Percentiles rank a stretch among this genome's conserved stretches.
Conservation (phyloP, 768 basidiomycete genomes). For the Rhizopogon vinicolor region DNA sequence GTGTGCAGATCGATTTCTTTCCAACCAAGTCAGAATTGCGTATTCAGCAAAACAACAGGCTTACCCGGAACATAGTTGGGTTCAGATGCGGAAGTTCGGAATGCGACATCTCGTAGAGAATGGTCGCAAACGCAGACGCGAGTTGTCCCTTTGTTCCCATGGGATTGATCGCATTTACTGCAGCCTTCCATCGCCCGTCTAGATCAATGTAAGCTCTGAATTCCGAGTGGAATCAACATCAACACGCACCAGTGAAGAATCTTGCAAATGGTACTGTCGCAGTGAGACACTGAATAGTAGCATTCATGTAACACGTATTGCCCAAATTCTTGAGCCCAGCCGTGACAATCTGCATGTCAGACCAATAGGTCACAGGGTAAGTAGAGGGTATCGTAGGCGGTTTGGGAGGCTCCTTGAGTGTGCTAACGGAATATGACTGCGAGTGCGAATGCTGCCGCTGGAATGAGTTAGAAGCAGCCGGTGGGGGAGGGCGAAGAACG, state of each 20-base stretch:
- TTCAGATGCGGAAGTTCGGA: slow-evolving; percentile 79
- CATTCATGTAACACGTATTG: slow-evolving; percentile 99
- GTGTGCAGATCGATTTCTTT: slow-evolving; percentile 55
- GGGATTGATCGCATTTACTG: slow-evolving; percentile 81
- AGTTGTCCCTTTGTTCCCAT: slow-evolving; percentile 85
- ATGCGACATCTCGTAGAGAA: slow-evolving; percentile 85
- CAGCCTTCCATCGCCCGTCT: slow-evolving; percentile 80
- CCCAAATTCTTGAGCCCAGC: slow-evolving; percentile 91
- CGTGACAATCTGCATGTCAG: slow-evolving; percentile 71
- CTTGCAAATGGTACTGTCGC: slow-evolving; percentile 91
- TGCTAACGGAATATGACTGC: slow-evolving; percentile 30
- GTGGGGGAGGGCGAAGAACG: slow-evolving; percentile 74
- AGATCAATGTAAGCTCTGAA: background rate
- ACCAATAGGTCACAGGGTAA: slow-evolving; percentile 84
- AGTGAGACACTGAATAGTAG: slow-evolving; percentile 93
- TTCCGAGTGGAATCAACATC: background rate
- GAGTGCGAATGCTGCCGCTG: slow-evolving; percentile 68
- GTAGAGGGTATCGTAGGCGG: slow-evolving; percentile 69
- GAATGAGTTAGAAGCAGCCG: slow-evolving; percentile 60
- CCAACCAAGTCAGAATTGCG: background rate
- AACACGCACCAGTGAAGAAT: slow-evolving; percentile 78
- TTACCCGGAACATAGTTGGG: slow-evolving; percentile 80
- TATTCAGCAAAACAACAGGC: slow-evolving; percentile 26
- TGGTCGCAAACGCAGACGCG: slow-evolving; percentile 74
- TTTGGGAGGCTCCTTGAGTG: slow-evolving; percentile 36